Evolutionary conservation across 2,329 filamentous ascomycete genomes (phyloP).

Genomic region (Aspergillus fructus): DNA sequence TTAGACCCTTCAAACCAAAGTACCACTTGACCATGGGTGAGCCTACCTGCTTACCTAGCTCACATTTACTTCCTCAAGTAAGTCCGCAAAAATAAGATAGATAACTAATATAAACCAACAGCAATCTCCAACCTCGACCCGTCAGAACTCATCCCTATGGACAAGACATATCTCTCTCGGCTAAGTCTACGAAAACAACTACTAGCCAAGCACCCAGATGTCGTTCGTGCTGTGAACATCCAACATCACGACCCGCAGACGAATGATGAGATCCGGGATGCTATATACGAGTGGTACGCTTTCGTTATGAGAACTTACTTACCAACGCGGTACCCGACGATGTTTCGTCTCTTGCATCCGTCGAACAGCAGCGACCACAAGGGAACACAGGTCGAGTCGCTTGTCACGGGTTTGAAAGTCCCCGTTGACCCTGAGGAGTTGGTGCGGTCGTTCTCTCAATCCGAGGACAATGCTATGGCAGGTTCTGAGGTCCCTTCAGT

Average conservation of each 20-base stretch:
- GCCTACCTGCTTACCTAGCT: constrained; percentile 7
- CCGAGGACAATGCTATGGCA: neutral
- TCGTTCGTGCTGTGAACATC: constrained; percentile 40
- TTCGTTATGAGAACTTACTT: constrained; percentile 58
- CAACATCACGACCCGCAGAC: constrained; percentile 30
- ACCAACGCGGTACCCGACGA: constrained; percentile 55
- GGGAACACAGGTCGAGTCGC: constrained; percentile 41
- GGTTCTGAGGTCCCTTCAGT: too few species aligned
- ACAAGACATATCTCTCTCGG: constrained; percentile 58
- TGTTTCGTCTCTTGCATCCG: constrained; percentile 43
- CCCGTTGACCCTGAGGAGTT: constrained; percentile 26
- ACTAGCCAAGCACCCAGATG: constrained; percentile 45
- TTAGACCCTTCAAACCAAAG: constrained; percentile 60
- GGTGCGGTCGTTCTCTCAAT: neutral
- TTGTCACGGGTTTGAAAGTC: constrained; percentile 44
- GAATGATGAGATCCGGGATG: constrained; percentile 35
- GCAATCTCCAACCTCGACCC: constrained; percentile 53
- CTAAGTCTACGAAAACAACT: constrained; percentile 51
- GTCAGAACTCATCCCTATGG: constrained; percentile 58
- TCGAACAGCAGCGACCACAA: too few species aligned
- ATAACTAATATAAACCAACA: constrained; percentile 25
- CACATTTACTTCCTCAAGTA: constrained; percentile 1
- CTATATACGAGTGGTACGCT: constrained; percentile 57
- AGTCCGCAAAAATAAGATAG: neutral
- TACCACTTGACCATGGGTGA: constrained; percentile 65